These are phyloP conservation scores for Thermoascus crustaceus DNA, from an alignment of 2,329 filamentous ascomycete species.

Conservation along the genomic window DNA sequence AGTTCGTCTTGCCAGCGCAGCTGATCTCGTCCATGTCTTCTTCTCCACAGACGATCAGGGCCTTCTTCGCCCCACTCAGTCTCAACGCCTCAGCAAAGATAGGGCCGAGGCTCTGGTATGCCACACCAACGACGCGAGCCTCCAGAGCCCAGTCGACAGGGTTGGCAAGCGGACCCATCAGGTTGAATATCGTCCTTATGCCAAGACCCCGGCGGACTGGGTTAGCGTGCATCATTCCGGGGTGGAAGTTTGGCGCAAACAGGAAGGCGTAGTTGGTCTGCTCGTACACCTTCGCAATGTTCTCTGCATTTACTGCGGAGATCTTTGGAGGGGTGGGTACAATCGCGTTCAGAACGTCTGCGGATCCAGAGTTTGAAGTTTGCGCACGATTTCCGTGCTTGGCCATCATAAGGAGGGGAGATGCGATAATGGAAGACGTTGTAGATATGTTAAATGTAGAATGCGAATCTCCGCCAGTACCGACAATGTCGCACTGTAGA, in stretches of 20 bases:
- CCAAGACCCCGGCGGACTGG: slow-evolving; percentile 79
- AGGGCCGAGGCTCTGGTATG: slow-evolving; percentile 74
- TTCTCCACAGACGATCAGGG: slow-evolving; percentile 82
- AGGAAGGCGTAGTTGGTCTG: slow-evolving; percentile 88
- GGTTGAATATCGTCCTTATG: slow-evolving; percentile 95
- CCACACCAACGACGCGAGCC: slow-evolving; percentile 87
- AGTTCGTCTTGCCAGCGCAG: slow-evolving; percentile 78
- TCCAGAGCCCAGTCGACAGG: slow-evolving; percentile 79
- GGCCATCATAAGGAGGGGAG: slow-evolving; percentile 72
- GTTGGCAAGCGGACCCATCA: slow-evolving; percentile 86
- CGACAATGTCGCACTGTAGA: slow-evolving; percentile 77
- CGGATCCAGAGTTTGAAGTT: slow-evolving; percentile 90
- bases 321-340: slow-evolving; percentile 65
- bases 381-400: slow-evolving; percentile 97
- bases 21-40: slow-evolving; percentile 95
- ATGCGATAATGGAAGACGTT: slow-evolving; percentile 85
- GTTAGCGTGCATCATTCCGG: slow-evolving; percentile 84
- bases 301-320: slow-evolving; percentile 61
- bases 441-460: slow-evolving; percentile 98
- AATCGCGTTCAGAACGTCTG: slow-evolving; percentile 77
- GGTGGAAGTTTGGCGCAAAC: slow-evolving; percentile 93
- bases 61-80: slow-evolving; percentile 69
- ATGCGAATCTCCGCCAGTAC: slow-evolving; percentile 91
- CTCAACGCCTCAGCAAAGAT: slow-evolving; percentile 81
- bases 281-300: slow-evolving; percentile 64